Evolutionary conservation across 1,139 yeast species (phyloP), one percentile per base, ranked within the genome.

Genomic region (Arxiozyma bovina): DNA sequence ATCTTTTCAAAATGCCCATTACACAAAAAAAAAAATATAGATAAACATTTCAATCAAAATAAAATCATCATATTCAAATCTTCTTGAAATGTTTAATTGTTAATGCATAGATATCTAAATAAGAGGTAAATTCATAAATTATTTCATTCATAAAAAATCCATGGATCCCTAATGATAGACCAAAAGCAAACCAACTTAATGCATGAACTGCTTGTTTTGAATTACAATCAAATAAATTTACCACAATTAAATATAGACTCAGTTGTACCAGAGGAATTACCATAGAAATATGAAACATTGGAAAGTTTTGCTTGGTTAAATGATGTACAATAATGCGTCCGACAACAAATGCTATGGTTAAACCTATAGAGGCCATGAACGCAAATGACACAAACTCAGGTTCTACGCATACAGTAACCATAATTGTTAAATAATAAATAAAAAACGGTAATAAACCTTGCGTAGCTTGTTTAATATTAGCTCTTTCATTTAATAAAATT

Each of bases 271-370:
- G 40, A 17, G 96, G 96, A 40, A 85, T 74, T 50, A 80, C 73
- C 76, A 82, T 77, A 34, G 95, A 87, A 38, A 83, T 78, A 57
- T 88, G 87, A 58, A 77, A 63, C 69, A 75, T 73, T 50, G 97
- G 97, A 75, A 87, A 90, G 1, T 72, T 64, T 66, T 88, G 96
- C 53, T 79, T 72, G 0, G 97, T 88, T 63, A 91, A 80, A 70
- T 91, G 97, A 3, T 91, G 93, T 56, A 87, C 77, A 63, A 91
- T 91, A 61, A 90, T 88, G 67, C 95, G 79, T 4, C 97, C 97
- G n/a, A 91, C 97, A 2, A 82, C 75, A 64, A 87, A 85, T 0
- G 98, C 96, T 62, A 85, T 73, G 1, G 87, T 77, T 40, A 85
- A 76, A 1, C 96, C 96, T 60, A 86, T 78, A 1, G 88, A 78